These are phyloP conservation scores for Perkinsus marinus DNA, from an alignment of 169 alveolate genomes.

Conservation along the genomic window DNA sequence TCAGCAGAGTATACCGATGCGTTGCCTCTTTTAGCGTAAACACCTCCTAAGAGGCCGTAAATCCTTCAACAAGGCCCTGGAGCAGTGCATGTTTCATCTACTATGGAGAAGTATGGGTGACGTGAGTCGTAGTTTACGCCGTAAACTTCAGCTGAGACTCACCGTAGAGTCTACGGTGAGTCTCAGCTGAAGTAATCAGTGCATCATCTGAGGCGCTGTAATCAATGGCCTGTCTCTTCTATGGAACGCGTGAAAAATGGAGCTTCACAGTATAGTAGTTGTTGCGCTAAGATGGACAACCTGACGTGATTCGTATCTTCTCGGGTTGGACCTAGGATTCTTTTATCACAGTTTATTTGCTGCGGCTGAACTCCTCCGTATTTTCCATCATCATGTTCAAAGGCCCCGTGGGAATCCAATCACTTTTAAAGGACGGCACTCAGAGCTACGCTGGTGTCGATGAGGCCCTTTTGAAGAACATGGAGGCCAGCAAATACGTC, in stretches of 20 bases:
- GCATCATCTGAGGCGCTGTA: not conserved
- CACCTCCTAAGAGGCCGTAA: not conserved
- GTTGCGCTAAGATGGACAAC: not conserved
- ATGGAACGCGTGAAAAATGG: not conserved
- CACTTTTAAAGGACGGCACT: constrained; percentile 50
- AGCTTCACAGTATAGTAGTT: not conserved
- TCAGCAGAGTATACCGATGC: not conserved
- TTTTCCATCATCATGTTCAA: not conserved
- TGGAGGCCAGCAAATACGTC: constrained; percentile 71
- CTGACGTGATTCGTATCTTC: not conserved
- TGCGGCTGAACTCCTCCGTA: not conserved
- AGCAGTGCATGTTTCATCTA: too few relatives aligned
- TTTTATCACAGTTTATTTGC: not conserved
- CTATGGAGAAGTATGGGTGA: too few relatives aligned
- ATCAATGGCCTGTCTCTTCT: too few relatives aligned
- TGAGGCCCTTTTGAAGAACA: constrained; percentile 71
- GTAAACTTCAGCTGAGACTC: too few relatives aligned
- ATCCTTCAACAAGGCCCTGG: too few relatives aligned
- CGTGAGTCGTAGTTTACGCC: too few relatives aligned
- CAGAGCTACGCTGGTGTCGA: constrained; percentile 71
- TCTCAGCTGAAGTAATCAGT: not conserved
- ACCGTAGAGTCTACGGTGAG: too few relatives aligned
- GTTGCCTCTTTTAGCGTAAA: not conserved
- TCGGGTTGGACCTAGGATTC: not conserved
- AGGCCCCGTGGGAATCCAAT: not conserved